Evolutionary conservation across 2,329 filamentous ascomycete genomes (phyloP).

Genomic region (Colletotrichum higginsianum): DNA sequence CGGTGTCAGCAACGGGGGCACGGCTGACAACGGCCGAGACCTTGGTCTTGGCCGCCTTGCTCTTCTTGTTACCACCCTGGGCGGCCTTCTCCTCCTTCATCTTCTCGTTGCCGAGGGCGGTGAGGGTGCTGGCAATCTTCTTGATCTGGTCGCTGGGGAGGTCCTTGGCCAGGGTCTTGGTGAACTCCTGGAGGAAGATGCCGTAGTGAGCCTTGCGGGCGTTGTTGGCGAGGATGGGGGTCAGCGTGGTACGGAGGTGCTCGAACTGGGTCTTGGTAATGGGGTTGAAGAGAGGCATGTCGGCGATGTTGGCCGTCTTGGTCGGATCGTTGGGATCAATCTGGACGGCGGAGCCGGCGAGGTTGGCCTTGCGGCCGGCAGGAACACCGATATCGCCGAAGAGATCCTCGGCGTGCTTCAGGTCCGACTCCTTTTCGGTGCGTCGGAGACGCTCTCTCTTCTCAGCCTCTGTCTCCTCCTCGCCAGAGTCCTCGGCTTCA

Average conservation of each 20-base stretch:
- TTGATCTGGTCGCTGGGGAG: constrained; percentile 95
- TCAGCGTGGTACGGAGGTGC: constrained; percentile 82
- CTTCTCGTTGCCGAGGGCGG: constrained; percentile 96
- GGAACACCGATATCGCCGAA: constrained; percentile 82
- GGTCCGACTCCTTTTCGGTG: constrained; percentile 89
- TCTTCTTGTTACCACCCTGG: constrained; percentile 96
- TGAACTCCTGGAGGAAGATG: constrained; percentile 91
- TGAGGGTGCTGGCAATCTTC: constrained; percentile 90
- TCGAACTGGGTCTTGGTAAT: constrained; percentile 89
- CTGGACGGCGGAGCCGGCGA: constrained; percentile 76
- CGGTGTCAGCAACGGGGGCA: constrained; percentile 77
- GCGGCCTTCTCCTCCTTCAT: constrained; percentile 98
- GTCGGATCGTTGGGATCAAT: constrained; percentile 81
- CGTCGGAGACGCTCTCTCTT: constrained; percentile 81
- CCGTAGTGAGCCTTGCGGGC: constrained; percentile 91
- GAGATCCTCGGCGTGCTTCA: constrained; percentile 91
- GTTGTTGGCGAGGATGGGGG: constrained; percentile 81
- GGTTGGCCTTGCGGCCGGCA: constrained; percentile 77
- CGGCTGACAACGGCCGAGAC: constrained; percentile 80
- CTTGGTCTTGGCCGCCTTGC: constrained; percentile 97
- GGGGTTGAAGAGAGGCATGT: constrained; percentile 90
- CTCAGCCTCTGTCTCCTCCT: constrained; percentile 81
- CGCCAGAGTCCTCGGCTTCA: constrained; percentile 57
- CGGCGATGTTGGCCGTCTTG: constrained; percentile 84
- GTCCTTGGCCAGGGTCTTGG: constrained; percentile 89